phyloP scores from a whole-genome alignment of 2,329 filamentous ascomycete species.

The Fusarium tupiense region DNA sequence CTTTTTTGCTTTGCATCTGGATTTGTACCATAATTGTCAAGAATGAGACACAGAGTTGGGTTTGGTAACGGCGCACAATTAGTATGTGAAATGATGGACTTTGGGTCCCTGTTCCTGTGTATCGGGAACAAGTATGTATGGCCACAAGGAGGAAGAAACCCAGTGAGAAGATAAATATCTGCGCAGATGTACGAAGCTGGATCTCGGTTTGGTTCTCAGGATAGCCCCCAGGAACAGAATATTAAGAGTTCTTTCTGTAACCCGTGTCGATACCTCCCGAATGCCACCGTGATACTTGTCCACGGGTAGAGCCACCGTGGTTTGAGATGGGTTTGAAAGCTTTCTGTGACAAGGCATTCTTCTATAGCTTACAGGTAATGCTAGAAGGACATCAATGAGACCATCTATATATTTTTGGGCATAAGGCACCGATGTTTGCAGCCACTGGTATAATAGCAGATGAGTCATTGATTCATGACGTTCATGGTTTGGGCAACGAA shows the following conservation, averaged over 20 bases:
- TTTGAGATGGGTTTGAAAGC: too few relatives aligned
- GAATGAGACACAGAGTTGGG: conserved; percentile 2
- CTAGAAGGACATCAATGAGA: too few relatives aligned
- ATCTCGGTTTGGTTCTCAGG: conserved; percentile 7
- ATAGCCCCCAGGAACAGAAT: conserved; percentile 9
- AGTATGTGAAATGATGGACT: background rate
- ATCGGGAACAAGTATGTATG: conserved; percentile 11
- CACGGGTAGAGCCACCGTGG: background rate
- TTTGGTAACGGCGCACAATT: conserved; percentile 7
- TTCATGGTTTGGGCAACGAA: background rate
- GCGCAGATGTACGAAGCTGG: conserved; percentile 10
- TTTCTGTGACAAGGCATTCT: background rate
- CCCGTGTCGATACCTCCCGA: background rate
- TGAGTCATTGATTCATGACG: background rate
- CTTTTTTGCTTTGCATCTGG: conserved; percentile 18
- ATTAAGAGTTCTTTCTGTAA: background rate
- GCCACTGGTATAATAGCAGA: background rate
- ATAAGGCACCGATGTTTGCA: background rate
- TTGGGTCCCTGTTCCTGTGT: conserved; percentile 12
- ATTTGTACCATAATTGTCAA: conserved; percentile 37
- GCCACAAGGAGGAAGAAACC: background rate
- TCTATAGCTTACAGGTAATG: background rate
- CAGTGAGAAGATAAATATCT: conserved; percentile 14
- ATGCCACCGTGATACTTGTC: background rate
- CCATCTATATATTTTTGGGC: background rate